These are phyloP conservation scores for Glutinoglossum americanum DNA, from an alignment of 495 filamentous ascomycete genomes.

Conservation along the genomic window DNA sequence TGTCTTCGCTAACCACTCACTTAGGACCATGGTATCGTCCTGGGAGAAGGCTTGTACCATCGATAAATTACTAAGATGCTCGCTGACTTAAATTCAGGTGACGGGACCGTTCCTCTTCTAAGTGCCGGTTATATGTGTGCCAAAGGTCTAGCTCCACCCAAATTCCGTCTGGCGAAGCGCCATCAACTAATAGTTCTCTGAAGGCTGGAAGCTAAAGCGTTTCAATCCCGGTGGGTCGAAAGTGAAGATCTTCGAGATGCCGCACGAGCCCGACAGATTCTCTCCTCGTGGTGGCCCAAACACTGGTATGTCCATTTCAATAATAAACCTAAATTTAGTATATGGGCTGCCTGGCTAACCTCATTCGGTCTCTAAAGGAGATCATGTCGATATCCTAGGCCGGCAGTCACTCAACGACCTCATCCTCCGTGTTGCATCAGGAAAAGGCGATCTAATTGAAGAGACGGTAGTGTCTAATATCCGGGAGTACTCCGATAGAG, in stretches of 20 bases:
- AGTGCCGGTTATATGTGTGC: constrained; percentile 91
- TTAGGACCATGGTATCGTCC: constrained; percentile 66
- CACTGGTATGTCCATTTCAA: constrained; percentile 32
- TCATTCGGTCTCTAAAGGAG: constrained; percentile 24
- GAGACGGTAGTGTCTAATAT: constrained; percentile 66
- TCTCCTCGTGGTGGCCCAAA: constrained; percentile 82
- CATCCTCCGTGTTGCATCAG: constrained; percentile 73
- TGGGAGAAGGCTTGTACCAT: constrained; percentile 44
- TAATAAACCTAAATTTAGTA: constrained; percentile 51
- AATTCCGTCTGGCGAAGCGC: background rate
- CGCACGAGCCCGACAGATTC: constrained; percentile 84
- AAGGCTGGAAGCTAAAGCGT: constrained; percentile 79
- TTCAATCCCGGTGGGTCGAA: constrained; percentile 74
- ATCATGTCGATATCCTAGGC: constrained; percentile 93
- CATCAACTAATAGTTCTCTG: background rate
- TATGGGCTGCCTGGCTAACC: background rate
- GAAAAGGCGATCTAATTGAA: constrained; percentile 57
- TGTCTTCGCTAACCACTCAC: background rate
- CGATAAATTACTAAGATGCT: background rate
- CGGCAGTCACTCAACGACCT: constrained; percentile 76
- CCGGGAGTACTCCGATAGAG: constrained; percentile 53
- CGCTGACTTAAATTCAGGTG: constrained; percentile 20
- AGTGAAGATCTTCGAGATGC: constrained; percentile 83
- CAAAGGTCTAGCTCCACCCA: background rate
- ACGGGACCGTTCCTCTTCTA: constrained; percentile 80